A percentile compares a stretch with the other conserved stretches of the same genome.
These are phyloP conservation scores for Cutaneotrichosporon spelunceum DNA, from an alignment of 1,284 basidiomycete species.

Conservation along the genomic window DNA sequence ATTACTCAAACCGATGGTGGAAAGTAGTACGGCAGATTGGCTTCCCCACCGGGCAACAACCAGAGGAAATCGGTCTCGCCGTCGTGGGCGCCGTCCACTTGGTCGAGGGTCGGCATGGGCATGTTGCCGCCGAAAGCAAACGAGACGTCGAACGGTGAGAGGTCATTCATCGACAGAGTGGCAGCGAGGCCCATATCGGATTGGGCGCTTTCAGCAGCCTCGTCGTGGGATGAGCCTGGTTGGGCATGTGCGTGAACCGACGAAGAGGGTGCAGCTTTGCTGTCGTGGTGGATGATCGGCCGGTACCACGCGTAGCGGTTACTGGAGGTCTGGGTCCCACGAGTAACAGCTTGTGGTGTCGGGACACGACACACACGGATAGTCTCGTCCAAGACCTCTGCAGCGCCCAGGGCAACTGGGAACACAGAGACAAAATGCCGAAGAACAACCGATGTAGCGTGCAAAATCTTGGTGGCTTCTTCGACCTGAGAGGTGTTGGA, in stretches of 20 bases:
- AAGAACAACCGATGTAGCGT: slow-evolving; percentile 18
- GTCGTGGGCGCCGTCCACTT: not conserved
- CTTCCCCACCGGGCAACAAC: slow-evolving; percentile 11
- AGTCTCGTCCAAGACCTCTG: slow-evolving; percentile 25
- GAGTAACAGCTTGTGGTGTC: not conserved
- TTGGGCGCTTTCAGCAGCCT: not conserved
- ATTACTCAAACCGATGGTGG: not conserved
- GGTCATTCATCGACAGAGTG: slow-evolving; percentile 7
- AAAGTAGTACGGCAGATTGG: slow-evolving; percentile 12
- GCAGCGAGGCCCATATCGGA: not conserved
- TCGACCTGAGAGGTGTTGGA: slow-evolving; percentile 13
- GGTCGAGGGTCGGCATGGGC: slow-evolving; percentile 9
- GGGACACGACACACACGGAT: slow-evolving; percentile 18
- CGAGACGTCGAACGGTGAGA: slow-evolving; percentile 7
- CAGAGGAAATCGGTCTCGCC: slow-evolving; percentile 8
- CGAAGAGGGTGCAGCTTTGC: slow-evolving; percentile 1
- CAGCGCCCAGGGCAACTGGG: slow-evolving; percentile 22
- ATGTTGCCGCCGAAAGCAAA: slow-evolving; percentile 8
- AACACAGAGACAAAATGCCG: slow-evolving; percentile 20
- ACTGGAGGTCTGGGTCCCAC: not conserved
- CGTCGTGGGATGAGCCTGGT: not conserved
- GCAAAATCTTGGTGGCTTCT: slow-evolving; percentile 18
- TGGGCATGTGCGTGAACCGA: not conserved
- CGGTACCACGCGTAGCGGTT: slow-evolving; percentile 20
- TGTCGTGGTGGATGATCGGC: slow-evolving; percentile 12